Evolutionary conservation across 2,329 filamentous ascomycete genomes (phyloP).

Genomic region (Colletotrichum endophyticum): DNA sequence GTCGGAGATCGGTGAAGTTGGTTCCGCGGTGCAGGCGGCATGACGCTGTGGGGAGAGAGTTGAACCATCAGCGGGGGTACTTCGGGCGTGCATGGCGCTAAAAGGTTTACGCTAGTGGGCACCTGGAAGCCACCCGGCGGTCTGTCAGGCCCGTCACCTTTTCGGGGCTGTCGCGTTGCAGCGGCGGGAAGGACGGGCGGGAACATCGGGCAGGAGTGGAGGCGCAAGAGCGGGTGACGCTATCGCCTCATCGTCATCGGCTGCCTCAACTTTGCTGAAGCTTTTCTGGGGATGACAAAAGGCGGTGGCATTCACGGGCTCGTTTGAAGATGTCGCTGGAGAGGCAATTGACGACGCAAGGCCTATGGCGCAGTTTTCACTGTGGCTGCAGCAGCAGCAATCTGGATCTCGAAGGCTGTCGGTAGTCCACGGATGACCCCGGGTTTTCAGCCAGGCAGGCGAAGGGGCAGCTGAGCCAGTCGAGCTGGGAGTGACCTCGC

Average conservation of each 20-base stretch:
- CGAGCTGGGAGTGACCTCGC: not conserved
- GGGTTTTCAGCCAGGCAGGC: not conserved
- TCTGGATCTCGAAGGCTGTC: not conserved
- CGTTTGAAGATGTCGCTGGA: not conserved
- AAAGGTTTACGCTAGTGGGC: not conserved
- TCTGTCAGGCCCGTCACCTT: not conserved
- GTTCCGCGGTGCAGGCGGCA: constrained; percentile 4
- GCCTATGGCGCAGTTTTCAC: not conserved
- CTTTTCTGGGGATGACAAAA: not conserved
- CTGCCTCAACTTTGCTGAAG: not conserved
- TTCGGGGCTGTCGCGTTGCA: not conserved
- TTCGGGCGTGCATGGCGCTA: constrained; percentile 6
- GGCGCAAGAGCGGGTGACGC: not conserved
- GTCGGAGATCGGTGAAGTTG: constrained; percentile 14
- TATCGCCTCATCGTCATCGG: not conserved
- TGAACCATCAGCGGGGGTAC: not conserved
- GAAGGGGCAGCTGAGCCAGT: not conserved
- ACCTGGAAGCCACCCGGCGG: not conserved
- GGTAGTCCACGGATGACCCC: constrained; percentile 5
- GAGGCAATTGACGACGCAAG: not conserved
- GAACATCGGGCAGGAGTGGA: constrained; percentile 14
- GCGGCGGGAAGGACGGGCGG: constrained; percentile 6
- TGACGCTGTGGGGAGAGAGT: not conserved
- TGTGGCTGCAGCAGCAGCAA: not conserved
- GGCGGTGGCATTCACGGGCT: not conserved